Evolutionary conservation across 306 rosid species (phyloP).

Genomic region (Medicago truncatula): DNA sequence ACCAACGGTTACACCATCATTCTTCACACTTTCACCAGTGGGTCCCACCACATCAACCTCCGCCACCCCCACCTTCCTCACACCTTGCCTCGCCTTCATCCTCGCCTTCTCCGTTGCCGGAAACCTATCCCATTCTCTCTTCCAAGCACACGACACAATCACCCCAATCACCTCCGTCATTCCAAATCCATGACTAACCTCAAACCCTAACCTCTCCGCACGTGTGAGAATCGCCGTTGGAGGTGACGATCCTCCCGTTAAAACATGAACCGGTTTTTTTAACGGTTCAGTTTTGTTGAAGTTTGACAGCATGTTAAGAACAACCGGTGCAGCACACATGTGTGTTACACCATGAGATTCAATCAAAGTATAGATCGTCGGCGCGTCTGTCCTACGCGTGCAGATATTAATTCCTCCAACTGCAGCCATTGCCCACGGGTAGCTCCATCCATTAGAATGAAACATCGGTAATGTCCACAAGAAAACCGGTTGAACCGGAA

Average conservation of each 20-base stretch:
- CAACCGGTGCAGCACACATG: constrained; percentile 80
- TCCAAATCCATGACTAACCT: constrained; percentile 65
- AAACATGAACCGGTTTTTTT: constrained; percentile 43
- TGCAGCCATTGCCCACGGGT: constrained; percentile 76
- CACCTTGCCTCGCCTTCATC: constrained; percentile 65
- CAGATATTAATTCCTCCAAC: constrained; percentile 72
- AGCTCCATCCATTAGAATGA: constrained; percentile 82
- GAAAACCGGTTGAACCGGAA: constrained; percentile 56
- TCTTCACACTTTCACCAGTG: constrained; percentile 46
- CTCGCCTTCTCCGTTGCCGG: constrained; percentile 54
- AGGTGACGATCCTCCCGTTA: constrained; percentile 66
- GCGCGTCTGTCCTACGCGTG: constrained; percentile 58
- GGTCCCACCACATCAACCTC: constrained; percentile 58
- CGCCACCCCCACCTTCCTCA: constrained; percentile 45
- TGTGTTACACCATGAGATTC: constrained; percentile 56
- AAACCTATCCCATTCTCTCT: constrained; percentile 50
- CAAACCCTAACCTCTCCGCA: constrained; percentile 60
- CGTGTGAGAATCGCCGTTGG: constrained; percentile 48
- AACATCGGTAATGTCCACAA: constrained; percentile 86
- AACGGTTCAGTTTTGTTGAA: constrained; percentile 22
- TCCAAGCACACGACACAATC: constrained; percentile 65
- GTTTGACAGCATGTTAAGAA: constrained; percentile 61
- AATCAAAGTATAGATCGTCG: constrained; percentile 47
- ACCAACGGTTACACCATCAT: constrained; percentile 47
- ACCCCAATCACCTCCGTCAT: constrained; percentile 64